Evolutionary conservation across 306 rosid genomes (phyloP).

Genomic region (Cucurbita moschata): DNA sequence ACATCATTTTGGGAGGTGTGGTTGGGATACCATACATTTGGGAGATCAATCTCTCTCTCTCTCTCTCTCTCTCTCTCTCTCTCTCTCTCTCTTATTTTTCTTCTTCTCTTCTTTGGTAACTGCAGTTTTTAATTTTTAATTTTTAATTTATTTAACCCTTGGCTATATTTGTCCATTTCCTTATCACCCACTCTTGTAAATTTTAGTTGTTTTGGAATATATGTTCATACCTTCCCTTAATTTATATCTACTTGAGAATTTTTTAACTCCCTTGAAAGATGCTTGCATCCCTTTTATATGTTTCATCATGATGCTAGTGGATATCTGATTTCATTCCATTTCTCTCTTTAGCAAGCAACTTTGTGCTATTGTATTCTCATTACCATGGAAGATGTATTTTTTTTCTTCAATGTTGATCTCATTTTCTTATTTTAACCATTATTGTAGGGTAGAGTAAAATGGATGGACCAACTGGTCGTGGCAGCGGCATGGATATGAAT

Average conservation of each 20-base stretch:
- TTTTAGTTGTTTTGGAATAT: neutral
- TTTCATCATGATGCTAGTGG: neutral
- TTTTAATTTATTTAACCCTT: neutral
- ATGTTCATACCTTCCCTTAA: neutral
- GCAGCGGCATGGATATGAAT: slow-evolving; percentile 36
- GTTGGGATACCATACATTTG: neutral
- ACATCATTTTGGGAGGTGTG: neutral
- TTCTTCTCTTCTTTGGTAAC: neutral
- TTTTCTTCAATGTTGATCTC: neutral
- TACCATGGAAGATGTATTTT: neutral
- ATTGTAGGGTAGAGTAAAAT: slow-evolving; percentile 14
- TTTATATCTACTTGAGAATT: neutral
- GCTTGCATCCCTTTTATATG: neutral
- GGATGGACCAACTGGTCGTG: slow-evolving; percentile 55
- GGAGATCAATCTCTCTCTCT: neutral
- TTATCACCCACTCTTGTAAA: neutral
- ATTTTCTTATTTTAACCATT: neutral
- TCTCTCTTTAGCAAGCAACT: neutral
- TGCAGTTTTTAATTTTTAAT: neutral
- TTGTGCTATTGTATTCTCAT: neutral
- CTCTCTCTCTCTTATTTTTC: too few relatives aligned
- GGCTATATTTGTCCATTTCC: neutral
- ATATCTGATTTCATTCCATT: neutral
- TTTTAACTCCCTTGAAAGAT: neutral
- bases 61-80: neutral